Evolutionary conservation across 2,329 filamentous ascomycete genomes (phyloP), one percentile per base, ranked within the genome.

Genomic region (Calonectria crousiana): DNA sequence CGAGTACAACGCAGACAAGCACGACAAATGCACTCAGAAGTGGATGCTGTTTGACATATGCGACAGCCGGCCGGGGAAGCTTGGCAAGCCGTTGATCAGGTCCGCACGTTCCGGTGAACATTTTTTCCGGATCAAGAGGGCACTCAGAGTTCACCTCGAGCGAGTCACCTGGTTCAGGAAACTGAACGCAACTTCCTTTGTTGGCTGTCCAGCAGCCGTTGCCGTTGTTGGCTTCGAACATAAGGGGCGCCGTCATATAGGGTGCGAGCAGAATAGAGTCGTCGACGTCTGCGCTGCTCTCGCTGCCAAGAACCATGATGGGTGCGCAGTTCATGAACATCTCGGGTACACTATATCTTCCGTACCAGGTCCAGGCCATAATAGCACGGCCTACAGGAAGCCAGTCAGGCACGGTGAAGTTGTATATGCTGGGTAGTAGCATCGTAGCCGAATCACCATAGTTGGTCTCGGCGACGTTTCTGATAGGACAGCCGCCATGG

Each of bases 281-380:
- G 18, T 62, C 56, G 9, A 62, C 36, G 23, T 62, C 26, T 11
- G 56, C 23, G 34, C 23, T 68, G 23, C n/a, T 68, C 32, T 52
- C 41, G 14, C 69, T 62, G 11, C 88, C 88, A 0, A 89, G 89
- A 56, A 98, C 88, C 10, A 89, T 89, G 71, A 96, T 86, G 0
- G 93, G 90, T 1, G 93, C 94, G 79, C 95, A 98, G 88, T 97
- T 95, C 94, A 96, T 96, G 88, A 97, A 97, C 88, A 97, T 94
- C 82, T 98, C 95, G 4, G 95, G 92, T 86, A 97, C 96, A 34
- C 95, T 95, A 41, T 96, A 82, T 75, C 92, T 94, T 86, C 98
- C 98, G 84, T 96, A 90, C 95, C 95, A 98, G 4, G 94, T 94
- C 94, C 95, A 97, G 5, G 94, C 94, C 62, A 89, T 88, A 13